These are phyloP conservation scores for Dactylellina leptospora DNA, from an alignment of 2,329 filamentous ascomycete genomes.

Conservation along the genomic window DNA sequence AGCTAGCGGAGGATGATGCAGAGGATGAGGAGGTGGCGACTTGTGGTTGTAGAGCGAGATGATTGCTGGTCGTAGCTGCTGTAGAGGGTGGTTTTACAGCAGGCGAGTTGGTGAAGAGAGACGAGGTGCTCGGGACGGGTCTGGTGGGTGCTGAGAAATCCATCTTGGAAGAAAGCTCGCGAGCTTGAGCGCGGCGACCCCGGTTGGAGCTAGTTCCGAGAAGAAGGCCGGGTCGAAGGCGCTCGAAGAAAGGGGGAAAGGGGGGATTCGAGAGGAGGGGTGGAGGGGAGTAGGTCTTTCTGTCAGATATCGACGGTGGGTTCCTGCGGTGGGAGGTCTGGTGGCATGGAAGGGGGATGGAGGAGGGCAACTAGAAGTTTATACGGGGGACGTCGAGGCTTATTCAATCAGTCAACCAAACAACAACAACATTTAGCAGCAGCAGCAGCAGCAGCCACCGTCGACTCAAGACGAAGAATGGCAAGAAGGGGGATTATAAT, in stretches of 20 bases:
- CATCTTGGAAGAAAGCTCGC: constrained; percentile 15
- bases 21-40: constrained; percentile 18
- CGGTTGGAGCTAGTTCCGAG: constrained; percentile 13
- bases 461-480: constrained; percentile 6
- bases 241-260: constrained; percentile 17
- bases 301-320: background rate
- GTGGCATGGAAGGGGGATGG: constrained; percentile 16
- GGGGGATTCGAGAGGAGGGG: background rate
- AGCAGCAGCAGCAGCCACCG: no score
- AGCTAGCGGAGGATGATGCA: constrained; percentile 22
- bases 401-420: background rate
- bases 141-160: constrained; percentile 51
- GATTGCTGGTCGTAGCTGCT: background rate
- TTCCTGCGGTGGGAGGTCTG: background rate
- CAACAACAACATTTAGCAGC: constrained; percentile 1
- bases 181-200: background rate
- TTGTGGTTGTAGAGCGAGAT: constrained; percentile 33
- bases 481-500: background rate
- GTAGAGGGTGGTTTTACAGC: constrained; percentile 42
- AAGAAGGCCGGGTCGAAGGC: constrained; percentile 2
- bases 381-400: constrained; percentile 12
- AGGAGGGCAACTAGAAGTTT: constrained; percentile 18
- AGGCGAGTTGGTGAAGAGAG: constrained; percentile 30
- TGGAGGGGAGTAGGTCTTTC: background rate
- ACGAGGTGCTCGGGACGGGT: constrained; percentile 42